Evolutionary conservation across 352 stramenopile species (phyloP), one percentile per base, ranked within the genome.

Genomic region (Globisporangium perplexum): DNA sequence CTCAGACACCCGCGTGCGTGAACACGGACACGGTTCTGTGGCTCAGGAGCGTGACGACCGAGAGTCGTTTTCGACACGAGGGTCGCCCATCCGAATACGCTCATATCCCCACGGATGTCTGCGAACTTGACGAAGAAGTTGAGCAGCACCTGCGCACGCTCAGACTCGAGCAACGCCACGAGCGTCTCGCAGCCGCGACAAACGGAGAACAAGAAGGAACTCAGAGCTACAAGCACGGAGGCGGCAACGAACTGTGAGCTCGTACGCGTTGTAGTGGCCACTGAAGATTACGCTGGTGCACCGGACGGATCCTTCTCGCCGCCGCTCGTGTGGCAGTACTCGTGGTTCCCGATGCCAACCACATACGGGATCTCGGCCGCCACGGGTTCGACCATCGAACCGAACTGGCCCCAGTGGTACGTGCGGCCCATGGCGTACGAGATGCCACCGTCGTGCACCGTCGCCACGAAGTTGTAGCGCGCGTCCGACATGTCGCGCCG

Each of bases 371-470:
- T 59, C 22, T 64, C 52, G 10, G 71, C 59, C 1, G 82, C 67
- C 50, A 89, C 73, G 0, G 80, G 66, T 55, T 88, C 36, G 43
- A 93, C 79, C 59, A 93, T 71, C 20, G 74, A 42, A 20, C 77
- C 65, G 50, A 79, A 83, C 59, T 83, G 68, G 39, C 93, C 83
- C 86, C 86, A 96, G 30, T 83, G 56, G 28, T 65, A 79, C 7
- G 82, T 82, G 7, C 63, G 57, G 11, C 64, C 48, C 43, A 60
- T 60, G n/a, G 86, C 79, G 57, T 93, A 93, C 47, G 65, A 78
- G 20, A 86, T 49, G 57, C 91, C 83, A 18, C 83, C 83, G 42
- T 88, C 65, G 53, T 90, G 80, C 61, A 93, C 67, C 18, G 86
- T 68, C 0, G 55, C 75, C 17, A 68, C 60, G 43, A 77, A 67